Evolutionary conservation across 345 rosid genomes (phyloP).

Genomic region (Citrus sp.): DNA sequence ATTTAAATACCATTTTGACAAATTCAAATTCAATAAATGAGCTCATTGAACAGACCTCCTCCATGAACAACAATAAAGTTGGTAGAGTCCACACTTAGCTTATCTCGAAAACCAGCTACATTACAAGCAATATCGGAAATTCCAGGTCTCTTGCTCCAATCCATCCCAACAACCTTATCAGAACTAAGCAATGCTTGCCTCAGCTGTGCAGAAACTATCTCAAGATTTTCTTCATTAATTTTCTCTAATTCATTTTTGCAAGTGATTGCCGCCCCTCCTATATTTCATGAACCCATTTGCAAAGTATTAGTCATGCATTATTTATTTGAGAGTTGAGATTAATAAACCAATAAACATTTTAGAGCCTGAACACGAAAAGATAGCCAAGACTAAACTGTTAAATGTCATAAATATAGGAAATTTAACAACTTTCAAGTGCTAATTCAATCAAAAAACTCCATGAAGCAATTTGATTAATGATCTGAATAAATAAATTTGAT

Average conservation of each 20-base stretch:
- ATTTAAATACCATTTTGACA: background rate
- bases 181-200: slow-evolving; percentile 54
- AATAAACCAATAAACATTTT: background rate
- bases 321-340: background rate
- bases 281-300: background rate
- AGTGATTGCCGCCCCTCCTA: slow-evolving; percentile 95
- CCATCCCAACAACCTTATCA: slow-evolving; percentile 57
- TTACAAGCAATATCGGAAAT: slow-evolving; percentile 42
- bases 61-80: slow-evolving; percentile 85
- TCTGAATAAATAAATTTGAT: background rate
- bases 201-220: slow-evolving; percentile 55
- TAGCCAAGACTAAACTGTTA: background rate
- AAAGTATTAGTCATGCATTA: background rate
- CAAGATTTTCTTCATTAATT: slow-evolving; percentile 67
- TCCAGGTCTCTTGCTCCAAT: slow-evolving; percentile 86
- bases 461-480: background rate
- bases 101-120: slow-evolving; percentile 35
- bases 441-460: background rate
- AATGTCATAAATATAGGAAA: background rate
- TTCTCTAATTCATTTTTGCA: slow-evolving; percentile 86
- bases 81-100: slow-evolving; percentile 31
- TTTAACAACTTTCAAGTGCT: background rate
- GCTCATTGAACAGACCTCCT: slow-evolving; percentile 55
- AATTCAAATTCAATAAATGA: background rate
- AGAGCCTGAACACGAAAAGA: background rate